A percentile compares a stretch with the other conserved stretches of the same genome.
phyloP scores from a whole-genome alignment of 768 basidiomycete genomes.

The Baorangia bicolor region DNA sequence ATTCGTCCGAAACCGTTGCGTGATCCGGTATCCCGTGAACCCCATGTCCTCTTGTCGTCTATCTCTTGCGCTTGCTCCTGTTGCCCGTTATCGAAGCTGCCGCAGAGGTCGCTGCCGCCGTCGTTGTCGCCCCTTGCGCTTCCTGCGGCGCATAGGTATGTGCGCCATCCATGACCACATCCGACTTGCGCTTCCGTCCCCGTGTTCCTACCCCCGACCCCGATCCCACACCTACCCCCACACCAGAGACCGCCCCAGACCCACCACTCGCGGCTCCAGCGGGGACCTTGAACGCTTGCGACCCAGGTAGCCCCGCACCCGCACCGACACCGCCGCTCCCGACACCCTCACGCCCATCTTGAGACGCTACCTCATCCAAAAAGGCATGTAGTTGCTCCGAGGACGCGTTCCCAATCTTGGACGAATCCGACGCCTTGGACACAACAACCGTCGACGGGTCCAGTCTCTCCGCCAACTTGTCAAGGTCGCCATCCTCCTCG shows the following conservation, averaged over 20 bases:
- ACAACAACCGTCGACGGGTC: constrained; percentile 35
- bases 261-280: not conserved
- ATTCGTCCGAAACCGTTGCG: not conserved
- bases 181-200: constrained; percentile 43
- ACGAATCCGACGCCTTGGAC: constrained; percentile 22
- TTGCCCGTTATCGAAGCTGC: constrained; percentile 10
- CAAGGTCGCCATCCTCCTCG: constrained; percentile 30
- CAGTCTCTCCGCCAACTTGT: constrained; percentile 35
- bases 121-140: not conserved
- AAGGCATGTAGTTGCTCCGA: constrained; percentile 42
- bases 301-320: not conserved
- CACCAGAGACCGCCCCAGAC: not conserved
- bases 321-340: not conserved
- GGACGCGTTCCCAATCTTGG: constrained; percentile 32
- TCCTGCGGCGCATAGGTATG: not conserved
- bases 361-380: constrained; percentile 42
- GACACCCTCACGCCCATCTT: constrained; percentile 20
- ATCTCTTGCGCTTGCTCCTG: constrained; percentile 33
- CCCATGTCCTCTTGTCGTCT: not conserved
- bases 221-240: not conserved
- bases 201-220: constrained; percentile 5
- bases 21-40: not conserved
- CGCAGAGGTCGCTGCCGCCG: not conserved
- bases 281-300: constrained; percentile 7
- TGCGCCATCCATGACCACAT: constrained; percentile 21